Conservation (phyloP, 768 basidiomycete genomes). For the Lentinula lateritia region DNA sequence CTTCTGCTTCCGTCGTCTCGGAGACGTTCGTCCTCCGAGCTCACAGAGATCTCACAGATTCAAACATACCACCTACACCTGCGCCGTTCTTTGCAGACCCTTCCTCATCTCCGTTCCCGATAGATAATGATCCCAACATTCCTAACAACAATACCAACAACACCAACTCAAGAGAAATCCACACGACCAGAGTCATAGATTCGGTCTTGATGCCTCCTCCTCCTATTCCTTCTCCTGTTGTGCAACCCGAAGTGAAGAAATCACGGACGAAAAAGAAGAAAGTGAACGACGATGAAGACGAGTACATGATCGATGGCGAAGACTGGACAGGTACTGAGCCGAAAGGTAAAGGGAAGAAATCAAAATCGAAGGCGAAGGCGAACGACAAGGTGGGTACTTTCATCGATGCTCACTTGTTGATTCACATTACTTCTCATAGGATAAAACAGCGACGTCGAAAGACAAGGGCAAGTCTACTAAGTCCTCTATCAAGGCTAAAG, state of each 20-base stretch:
- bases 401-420: background rate
- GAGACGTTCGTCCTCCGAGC: background rate
- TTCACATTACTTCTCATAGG: conserved; percentile 1
- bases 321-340: conserved; percentile 13
- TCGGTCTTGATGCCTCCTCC: background rate
- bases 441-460: conserved; percentile 17
- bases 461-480: conserved; percentile 15
- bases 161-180: background rate
- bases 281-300: conserved; percentile 19
- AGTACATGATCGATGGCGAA: conserved; percentile 6
- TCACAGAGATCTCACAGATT: background rate
- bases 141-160: too few relatives aligned
- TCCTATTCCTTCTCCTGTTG: background rate
- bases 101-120: conserved; percentile 17
- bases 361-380: conserved; percentile 18
- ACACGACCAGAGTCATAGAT: background rate
- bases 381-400: conserved; percentile 5
- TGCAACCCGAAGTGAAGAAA: conserved; percentile 16
- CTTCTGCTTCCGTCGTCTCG: conserved; percentile 11
- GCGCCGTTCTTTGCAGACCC: conserved; percentile 17
- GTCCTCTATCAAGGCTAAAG: conserved; percentile 9
- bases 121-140: background rate
- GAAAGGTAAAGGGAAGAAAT: conserved; percentile 17
- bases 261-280: conserved; percentile 26
- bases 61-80: conserved; percentile 15